Evolutionary conservation across 768 basidiomycete species (phyloP).

Genomic region (Gautieria morchelliformis): DNA sequence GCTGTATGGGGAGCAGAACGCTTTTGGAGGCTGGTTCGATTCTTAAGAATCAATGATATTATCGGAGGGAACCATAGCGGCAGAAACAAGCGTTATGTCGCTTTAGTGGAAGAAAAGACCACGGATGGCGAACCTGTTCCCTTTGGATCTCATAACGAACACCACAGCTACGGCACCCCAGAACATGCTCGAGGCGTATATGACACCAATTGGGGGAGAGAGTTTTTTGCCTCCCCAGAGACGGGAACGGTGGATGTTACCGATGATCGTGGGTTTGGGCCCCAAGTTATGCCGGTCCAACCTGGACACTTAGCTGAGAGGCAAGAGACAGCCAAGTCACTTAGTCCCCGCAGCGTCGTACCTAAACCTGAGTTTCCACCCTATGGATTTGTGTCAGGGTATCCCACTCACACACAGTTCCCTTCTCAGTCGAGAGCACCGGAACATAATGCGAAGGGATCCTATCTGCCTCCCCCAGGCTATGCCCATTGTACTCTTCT

Average conservation of each 20-base stretch:
- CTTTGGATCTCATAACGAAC: neutral
- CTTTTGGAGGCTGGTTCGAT: constrained; percentile 42
- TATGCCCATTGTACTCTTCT: constrained; percentile 61
- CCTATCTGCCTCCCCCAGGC: constrained; percentile 49
- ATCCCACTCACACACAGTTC: neutral
- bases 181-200: neutral
- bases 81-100: neutral
- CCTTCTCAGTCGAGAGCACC: neutral
- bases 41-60: constrained; percentile 51
- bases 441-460: neutral
- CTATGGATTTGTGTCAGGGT: neutral
- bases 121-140: neutral
- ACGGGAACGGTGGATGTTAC: neutral
- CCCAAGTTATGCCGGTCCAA: neutral
- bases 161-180: neutral
- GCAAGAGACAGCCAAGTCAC: no score
- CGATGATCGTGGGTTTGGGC: neutral
- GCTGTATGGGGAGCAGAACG: constrained; percentile 58
- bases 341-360: no score
- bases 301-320: no score
- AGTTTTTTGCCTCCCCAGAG: neutral
- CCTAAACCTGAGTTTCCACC: neutral
- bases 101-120: neutral
- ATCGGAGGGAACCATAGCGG: constrained; percentile 20
- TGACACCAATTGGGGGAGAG: neutral